Evolutionary conservation across 257 asterid species (phyloP).

Genomic region (Schizonepeta tenuifolia): DNA sequence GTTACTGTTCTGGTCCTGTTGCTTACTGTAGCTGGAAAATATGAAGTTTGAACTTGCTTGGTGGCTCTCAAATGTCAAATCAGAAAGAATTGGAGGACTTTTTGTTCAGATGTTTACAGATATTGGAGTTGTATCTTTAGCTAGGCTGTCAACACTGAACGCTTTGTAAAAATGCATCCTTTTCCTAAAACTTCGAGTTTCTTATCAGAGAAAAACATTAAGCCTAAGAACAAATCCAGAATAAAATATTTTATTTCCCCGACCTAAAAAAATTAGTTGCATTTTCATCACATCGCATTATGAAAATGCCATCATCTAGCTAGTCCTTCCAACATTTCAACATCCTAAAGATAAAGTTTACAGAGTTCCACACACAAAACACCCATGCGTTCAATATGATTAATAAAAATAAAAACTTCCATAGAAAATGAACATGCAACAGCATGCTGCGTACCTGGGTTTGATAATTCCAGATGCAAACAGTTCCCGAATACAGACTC

Average conservation of each 20-base stretch:
- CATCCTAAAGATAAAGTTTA: not conserved
- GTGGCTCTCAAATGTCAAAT: not conserved
- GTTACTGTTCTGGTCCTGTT: not conserved
- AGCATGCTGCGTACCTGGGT: slow-evolving; percentile 63
- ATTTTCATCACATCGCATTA: slow-evolving; percentile 17
- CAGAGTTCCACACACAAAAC: slow-evolving; percentile 12
- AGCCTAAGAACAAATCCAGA: slow-evolving; percentile 13
- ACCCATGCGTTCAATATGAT: slow-evolving; percentile 14
- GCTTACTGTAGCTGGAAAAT: not conserved
- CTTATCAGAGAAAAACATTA: not conserved
- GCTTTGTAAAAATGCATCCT: not conserved
- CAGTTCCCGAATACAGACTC: slow-evolving; percentile 90
- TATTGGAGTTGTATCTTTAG: slow-evolving; percentile 4
- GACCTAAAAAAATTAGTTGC: not conserved
- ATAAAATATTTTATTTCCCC: not conserved
- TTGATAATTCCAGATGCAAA: slow-evolving; percentile 93
- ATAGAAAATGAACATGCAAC: slow-evolving; percentile 19
- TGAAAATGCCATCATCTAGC: slow-evolving; percentile 22
- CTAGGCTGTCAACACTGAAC: not conserved
- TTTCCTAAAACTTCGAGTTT: not conserved
- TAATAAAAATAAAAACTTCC: slow-evolving; percentile 20
- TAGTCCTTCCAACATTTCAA: slow-evolving; percentile 21
- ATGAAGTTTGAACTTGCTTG: too few species aligned
- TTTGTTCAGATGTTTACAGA: not conserved
- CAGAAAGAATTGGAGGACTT: not conserved